Conservation (phyloP, 306 rosid species). For the barrel medic (Medicago truncatula) region DNA sequence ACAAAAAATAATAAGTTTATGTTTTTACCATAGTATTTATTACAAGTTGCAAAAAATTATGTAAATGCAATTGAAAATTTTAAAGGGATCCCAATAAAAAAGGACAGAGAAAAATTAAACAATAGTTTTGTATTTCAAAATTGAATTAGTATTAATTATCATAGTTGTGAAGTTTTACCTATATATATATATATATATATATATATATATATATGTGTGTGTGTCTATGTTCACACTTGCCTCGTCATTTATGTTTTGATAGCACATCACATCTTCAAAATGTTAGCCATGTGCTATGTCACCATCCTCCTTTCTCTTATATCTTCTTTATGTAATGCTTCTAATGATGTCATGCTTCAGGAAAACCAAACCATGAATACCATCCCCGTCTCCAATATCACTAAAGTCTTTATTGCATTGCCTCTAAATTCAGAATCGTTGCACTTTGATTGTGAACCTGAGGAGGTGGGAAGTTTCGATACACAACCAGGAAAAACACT, state of each 20-base stretch:
- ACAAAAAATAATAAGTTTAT: too few species aligned
- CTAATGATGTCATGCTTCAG: background rate
- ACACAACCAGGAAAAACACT: background rate
- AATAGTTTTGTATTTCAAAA: too few species aligned
- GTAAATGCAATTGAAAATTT: too few species aligned
- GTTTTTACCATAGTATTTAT: too few species aligned
- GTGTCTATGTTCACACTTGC: background rate
- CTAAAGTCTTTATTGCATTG: background rate
- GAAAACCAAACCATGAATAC: background rate
- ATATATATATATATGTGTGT: too few species aligned
- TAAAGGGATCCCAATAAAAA: too few species aligned
- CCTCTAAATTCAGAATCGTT: background rate
- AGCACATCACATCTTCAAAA: background rate
- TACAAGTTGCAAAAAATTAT: too few species aligned
- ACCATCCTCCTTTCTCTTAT: background rate
- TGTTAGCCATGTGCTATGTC: background rate
- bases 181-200: too few species aligned
- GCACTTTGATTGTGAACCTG: background rate
- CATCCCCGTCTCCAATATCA: background rate
- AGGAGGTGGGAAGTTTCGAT: background rate
- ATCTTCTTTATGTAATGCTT: background rate
- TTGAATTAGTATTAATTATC: too few species aligned
- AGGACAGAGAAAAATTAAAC: too few species aligned
- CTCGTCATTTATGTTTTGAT: background rate
- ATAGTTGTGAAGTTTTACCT: too few species aligned